Percentiles rank a stretch among this genome's conserved stretches.
phyloP scores from a whole-genome alignment of 768 basidiomycete genomes.

The Calocybe indica region DNA sequence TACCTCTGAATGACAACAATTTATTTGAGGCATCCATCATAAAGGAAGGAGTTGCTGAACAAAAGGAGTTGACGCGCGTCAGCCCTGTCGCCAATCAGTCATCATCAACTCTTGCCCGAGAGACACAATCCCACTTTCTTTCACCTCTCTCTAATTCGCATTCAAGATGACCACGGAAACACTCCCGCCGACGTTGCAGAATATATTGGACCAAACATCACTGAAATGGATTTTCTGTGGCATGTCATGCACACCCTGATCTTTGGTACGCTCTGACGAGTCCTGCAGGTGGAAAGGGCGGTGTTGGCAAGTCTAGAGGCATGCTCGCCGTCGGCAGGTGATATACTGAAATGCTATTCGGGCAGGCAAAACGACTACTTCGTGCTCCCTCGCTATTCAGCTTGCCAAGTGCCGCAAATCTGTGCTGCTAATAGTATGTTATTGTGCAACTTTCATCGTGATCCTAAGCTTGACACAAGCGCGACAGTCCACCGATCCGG shows the following conservation, averaged over 20 bases:
- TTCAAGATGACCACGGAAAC: slow-evolving; percentile 51
- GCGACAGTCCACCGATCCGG: slow-evolving; percentile 93
- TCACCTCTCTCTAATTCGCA: too few relatives aligned
- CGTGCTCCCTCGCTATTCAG: slow-evolving; percentile 96
- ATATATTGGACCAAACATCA: slow-evolving; percentile 86
- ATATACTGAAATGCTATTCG: background rate
- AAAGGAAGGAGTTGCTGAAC: too few relatives aligned
- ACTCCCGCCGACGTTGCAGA: slow-evolving; percentile 85
- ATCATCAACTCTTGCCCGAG: too few relatives aligned
- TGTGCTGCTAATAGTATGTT: slow-evolving; percentile 90
- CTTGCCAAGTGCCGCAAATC: slow-evolving; percentile 86
- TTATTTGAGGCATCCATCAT: slow-evolving; percentile 10
- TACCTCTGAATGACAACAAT: slow-evolving; percentile 32
- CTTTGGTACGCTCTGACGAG: slow-evolving; percentile 6
- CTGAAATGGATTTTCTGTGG: slow-evolving; percentile 99
- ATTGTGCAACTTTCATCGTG: background rate
- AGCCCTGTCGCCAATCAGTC: too few relatives aligned
- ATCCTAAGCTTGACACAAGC: background rate
- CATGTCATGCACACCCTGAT: slow-evolving; percentile 28
- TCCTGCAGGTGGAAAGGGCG: slow-evolving; percentile 88
- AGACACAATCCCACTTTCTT: too few relatives aligned
- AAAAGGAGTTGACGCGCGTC: too few relatives aligned
- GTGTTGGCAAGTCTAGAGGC: slow-evolving; percentile 67
- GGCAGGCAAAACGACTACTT: slow-evolving; percentile 95
- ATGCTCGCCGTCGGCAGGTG: background rate